Conservation (phyloP, 441 rosid species). For the Hura crepitans region DNA sequence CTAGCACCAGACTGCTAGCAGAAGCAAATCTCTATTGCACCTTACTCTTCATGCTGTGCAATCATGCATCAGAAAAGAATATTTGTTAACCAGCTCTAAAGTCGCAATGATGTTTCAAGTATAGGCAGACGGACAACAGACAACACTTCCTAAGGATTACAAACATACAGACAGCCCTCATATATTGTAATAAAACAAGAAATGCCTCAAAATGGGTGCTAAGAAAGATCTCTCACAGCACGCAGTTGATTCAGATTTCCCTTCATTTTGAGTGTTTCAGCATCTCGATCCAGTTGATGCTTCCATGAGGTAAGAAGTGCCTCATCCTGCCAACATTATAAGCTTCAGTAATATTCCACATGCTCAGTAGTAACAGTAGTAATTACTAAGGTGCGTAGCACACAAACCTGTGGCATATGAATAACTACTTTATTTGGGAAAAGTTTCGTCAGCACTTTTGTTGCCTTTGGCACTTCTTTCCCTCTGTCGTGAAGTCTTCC, state of each 20-base stretch:
- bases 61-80: neutral
- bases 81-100: neutral
- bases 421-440: conserved; percentile 73
- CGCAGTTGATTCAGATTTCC: conserved; percentile 61
- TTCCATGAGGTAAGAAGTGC: conserved; percentile 61
- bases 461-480: conserved; percentile 69
- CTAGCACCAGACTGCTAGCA: neutral
- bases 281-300: conserved; percentile 63
- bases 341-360: conserved; percentile 17
- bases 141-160: neutral
- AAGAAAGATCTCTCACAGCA: conserved; percentile 40
- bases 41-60: neutral
- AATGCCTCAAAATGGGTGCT: neutral
- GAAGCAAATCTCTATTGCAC: neutral
- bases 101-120: neutral
- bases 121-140: neutral
- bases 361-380: neutral
- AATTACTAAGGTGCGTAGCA: neutral
- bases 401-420: conserved; percentile 71
- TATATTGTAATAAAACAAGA: neutral
- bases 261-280: conserved; percentile 75
- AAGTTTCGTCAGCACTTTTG: conserved; percentile 62
- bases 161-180: neutral
- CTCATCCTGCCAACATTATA: conserved; percentile 50
- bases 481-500: conserved; percentile 76